phyloP scores from a whole-genome alignment of 2,329 filamentous ascomycete genomes.

The Parascedosporium putredinis region DNA sequence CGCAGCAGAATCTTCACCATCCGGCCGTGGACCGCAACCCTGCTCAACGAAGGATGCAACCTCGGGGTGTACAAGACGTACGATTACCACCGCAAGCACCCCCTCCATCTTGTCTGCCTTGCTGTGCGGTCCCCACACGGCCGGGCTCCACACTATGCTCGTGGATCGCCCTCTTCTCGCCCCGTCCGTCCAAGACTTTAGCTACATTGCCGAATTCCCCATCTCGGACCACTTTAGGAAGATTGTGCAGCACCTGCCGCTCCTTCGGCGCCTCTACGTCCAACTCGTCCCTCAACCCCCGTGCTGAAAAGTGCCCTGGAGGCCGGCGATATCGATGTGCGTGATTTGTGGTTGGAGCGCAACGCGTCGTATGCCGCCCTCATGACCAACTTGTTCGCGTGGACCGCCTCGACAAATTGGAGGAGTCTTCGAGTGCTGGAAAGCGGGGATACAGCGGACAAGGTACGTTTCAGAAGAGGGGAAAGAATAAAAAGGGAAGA shows the following conservation, averaged over 20 bases:
- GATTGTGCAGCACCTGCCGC: constrained; percentile 34
- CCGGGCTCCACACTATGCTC: constrained; percentile 22
- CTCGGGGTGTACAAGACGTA: constrained; percentile 61
- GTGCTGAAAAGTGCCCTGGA: constrained; percentile 25
- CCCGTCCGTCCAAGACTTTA: constrained; percentile 34
- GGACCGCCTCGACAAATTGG: constrained; percentile 22
- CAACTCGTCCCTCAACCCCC: constrained; percentile 33
- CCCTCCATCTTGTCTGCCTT: constrained; percentile 50
- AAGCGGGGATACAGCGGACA: constrained; percentile 35
- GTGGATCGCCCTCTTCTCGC: constrained; percentile 27
- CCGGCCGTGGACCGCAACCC: constrained; percentile 53
- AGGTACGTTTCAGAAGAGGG: too few relatives aligned
- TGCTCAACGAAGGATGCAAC: constrained; percentile 67
- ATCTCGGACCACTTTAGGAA: constrained; percentile 48
- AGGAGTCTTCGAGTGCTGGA: constrained; percentile 35
- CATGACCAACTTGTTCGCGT: constrained; percentile 26
- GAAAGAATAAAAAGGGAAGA: too few relatives aligned
- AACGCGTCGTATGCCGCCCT: constrained; percentile 39
- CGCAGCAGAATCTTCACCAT: constrained; percentile 40
- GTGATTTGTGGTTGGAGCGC: constrained; percentile 43
- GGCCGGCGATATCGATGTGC: constrained; percentile 28
- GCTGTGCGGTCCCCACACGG: constrained; percentile 29
- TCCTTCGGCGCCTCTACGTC: constrained; percentile 41
- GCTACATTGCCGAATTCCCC: constrained; percentile 59
- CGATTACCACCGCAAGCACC: constrained; percentile 56